Conservation (phyloP, 352 stramenopile genomes). For the Globisporangium alternatum region DNA sequence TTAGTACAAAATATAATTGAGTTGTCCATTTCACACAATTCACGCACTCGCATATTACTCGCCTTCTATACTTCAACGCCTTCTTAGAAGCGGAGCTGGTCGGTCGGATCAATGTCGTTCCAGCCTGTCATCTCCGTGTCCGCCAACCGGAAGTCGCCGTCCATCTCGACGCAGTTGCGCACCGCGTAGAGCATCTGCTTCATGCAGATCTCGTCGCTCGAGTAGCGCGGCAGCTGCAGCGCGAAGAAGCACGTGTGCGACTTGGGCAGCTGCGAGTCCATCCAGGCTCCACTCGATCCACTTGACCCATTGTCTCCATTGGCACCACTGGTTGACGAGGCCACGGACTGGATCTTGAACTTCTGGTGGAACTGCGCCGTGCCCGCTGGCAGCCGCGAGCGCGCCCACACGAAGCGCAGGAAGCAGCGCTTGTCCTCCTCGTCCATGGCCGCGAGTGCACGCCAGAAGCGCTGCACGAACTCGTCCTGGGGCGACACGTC, state of each 20-base stretch:
- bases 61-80: not conserved
- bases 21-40: not conserved
- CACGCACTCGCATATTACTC: not conserved
- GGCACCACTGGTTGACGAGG: slow-evolving; percentile 7
- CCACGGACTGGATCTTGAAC: slow-evolving; percentile 83
- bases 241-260: slow-evolving; percentile 90
- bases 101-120: slow-evolving; percentile 9
- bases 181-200: slow-evolving; percentile 78
- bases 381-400: slow-evolving; percentile 59
- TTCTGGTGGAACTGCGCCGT: slow-evolving; percentile 75
- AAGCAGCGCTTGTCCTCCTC: slow-evolving; percentile 73
- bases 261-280: slow-evolving; percentile 74
- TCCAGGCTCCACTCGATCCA: slow-evolving; percentile 15
- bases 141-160: slow-evolving; percentile 83
- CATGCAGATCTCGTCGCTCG: slow-evolving; percentile 64
- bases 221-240: slow-evolving; percentile 77
- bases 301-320: not conserved
- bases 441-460: slow-evolving; percentile 54
- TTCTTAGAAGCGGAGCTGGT: slow-evolving; percentile 7
- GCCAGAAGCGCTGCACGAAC: slow-evolving; percentile 80
- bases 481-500: slow-evolving; percentile 57
- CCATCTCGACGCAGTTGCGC: slow-evolving; percentile 87
- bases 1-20: not conserved
- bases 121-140: slow-evolving; percentile 47
- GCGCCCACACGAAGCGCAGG: slow-evolving; percentile 80